Evolutionary conservation across 306 rosid species (phyloP).

Genomic region (Purshia tridentata): DNA sequence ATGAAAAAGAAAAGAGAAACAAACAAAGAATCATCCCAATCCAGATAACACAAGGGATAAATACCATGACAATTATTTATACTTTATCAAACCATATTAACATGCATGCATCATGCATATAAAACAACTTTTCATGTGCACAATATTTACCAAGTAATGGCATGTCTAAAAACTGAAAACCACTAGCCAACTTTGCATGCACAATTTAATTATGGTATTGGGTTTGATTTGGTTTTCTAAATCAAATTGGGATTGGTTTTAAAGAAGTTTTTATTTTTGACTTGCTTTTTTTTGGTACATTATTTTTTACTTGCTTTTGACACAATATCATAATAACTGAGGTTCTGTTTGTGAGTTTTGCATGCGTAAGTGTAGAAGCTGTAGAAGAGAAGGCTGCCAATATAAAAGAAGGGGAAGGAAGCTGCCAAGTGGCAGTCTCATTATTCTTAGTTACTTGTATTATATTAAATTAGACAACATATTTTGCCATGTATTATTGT

Average conservation of each 20-base stretch:
- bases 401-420: neutral
- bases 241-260: neutral
- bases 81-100: neutral
- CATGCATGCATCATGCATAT: neutral
- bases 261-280: neutral
- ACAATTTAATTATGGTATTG: neutral
- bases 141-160: neutral
- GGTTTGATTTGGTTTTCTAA: neutral
- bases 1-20: no score
- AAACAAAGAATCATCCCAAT: no score
- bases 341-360: neutral
- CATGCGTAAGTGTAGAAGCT: neutral
- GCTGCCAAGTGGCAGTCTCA: neutral
- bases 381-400: neutral
- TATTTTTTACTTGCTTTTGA: neutral
- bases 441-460: neutral
- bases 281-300: no score
- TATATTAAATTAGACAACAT: neutral
- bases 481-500: neutral
- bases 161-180: slow-evolving; percentile 12
- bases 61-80: no score
- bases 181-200: neutral
- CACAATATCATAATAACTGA: neutral
- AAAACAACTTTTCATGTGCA: neutral
- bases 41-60: no score